A percentile compares a stretch with the other conserved stretches of the same genome.
These are phyloP conservation scores for Musa troglodytarum DNA, from an alignment of 176 grass and related monocot species.

Conservation along the genomic window DNA sequence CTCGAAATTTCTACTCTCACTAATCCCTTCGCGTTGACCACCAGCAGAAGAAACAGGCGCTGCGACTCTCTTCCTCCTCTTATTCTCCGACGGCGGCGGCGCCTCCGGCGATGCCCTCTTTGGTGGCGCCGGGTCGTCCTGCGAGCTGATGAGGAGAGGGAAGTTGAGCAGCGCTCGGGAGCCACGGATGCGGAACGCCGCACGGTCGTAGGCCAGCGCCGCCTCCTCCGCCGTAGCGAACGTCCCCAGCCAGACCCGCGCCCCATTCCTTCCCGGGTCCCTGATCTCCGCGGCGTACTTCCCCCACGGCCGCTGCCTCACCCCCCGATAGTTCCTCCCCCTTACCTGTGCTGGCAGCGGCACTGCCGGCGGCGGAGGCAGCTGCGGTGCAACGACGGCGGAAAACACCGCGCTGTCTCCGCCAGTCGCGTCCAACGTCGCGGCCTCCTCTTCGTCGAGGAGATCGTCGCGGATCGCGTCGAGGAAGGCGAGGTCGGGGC, in stretches of 20 bases:
- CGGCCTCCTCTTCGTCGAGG: constrained; percentile 49
- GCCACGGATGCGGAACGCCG: constrained; percentile 88
- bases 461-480: constrained; percentile 48
- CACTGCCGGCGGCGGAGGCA: not conserved
- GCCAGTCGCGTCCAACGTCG: not conserved
- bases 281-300: constrained; percentile 98
- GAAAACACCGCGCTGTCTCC: constrained; percentile 37
- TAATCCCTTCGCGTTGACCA: too few species aligned
- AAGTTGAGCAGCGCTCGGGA: constrained; percentile 93
- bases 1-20: too few species aligned
- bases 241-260: constrained; percentile 88
- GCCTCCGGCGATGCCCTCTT: constrained; percentile 10
- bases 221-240: constrained; percentile 92
- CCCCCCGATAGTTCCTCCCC: constrained; percentile 78
- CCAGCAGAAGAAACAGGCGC: not conserved
- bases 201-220: constrained; percentile 71
- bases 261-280: constrained; percentile 86
- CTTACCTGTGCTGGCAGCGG: constrained; percentile 8
- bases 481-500: constrained; percentile 21
- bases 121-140: constrained; percentile 17
- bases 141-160: constrained; percentile 72
- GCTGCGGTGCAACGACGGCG: constrained; percentile 53
- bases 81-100: not conserved
- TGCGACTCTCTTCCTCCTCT: constrained; percentile 49
- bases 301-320: constrained; percentile 76